Evolutionary conservation across 2,329 filamentous ascomycete genomes (phyloP).

Genomic region (Drechmeria coniospora): DNA sequence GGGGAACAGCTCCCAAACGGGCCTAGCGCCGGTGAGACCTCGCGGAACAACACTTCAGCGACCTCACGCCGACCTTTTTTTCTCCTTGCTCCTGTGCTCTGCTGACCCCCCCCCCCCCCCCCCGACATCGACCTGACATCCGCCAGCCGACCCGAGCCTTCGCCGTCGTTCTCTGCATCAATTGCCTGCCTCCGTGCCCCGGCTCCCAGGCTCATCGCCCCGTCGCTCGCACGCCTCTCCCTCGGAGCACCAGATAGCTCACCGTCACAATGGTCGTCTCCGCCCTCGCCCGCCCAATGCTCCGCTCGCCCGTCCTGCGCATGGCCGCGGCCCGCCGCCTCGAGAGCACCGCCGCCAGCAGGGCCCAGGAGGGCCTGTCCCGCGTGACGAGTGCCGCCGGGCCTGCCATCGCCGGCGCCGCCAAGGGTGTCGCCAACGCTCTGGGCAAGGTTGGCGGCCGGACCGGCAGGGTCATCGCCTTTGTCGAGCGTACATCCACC

Average conservation of each 20-base stretch:
- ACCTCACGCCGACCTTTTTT: too few relatives aligned
- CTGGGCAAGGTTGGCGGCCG: conserved; percentile 68
- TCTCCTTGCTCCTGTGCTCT: too few relatives aligned
- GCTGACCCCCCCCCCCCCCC: too few relatives aligned
- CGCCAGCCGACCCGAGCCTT: too few relatives aligned
- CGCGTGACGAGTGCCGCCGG: conserved; percentile 69
- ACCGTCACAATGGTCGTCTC: conserved; percentile 14
- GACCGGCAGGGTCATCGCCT: conserved; percentile 61
- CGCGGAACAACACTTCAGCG: too few relatives aligned
- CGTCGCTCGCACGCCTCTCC: conserved; percentile 3
- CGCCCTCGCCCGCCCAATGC: conserved; percentile 26
- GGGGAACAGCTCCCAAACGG: too few relatives aligned
- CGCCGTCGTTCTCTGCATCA: too few relatives aligned
- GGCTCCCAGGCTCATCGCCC: conserved; percentile 2
- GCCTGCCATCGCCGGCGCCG: conserved; percentile 58
- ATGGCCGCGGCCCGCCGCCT: conserved; percentile 39
- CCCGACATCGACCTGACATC: too few relatives aligned
- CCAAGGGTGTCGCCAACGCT: conserved; percentile 48
- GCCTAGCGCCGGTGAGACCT: too few relatives aligned
- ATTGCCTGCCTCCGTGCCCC: background rate
- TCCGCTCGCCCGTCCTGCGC: conserved; percentile 30
- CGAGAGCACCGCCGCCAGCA: conserved; percentile 42
- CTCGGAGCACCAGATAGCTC: conserved; percentile 5
- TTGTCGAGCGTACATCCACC: conserved; percentile 65
- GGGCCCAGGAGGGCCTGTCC: conserved; percentile 71